Percentiles rank a stretch among this genome's conserved stretches.
phyloP scores from a whole-genome alignment of 805 yeast species.

The Wickerhamiella slavikovae region DNA sequence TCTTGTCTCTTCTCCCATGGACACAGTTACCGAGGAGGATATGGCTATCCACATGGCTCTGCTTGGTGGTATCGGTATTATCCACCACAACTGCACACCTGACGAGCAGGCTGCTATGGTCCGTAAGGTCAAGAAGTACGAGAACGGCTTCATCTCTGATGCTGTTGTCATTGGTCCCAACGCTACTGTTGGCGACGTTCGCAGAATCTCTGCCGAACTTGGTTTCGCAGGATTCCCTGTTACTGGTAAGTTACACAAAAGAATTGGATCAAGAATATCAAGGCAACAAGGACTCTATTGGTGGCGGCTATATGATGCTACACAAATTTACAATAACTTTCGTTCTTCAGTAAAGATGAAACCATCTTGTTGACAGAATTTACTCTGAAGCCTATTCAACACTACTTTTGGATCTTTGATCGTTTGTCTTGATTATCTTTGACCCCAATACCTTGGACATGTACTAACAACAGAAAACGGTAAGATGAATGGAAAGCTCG shows the following conservation, averaged over 20 bases:
- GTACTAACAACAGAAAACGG: slow-evolving; percentile 52
- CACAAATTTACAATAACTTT: slow-evolving; percentile 61
- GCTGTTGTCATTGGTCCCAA: slow-evolving; percentile 72
- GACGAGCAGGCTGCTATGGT: slow-evolving; percentile 99
- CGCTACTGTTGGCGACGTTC: slow-evolving; percentile 63
- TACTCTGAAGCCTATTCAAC: no score
- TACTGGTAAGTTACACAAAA: slow-evolving; percentile 66
- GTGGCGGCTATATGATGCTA: slow-evolving; percentile 15
- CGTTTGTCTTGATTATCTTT: slow-evolving; percentile 14
- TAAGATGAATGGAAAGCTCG: slow-evolving; percentile 63
- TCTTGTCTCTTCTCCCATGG: slow-evolving; percentile 97
- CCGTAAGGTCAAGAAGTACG: slow-evolving; percentile 84
- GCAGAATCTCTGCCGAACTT: slow-evolving; percentile 39
- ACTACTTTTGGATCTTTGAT: no score
- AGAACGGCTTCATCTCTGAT: slow-evolving; percentile 91
- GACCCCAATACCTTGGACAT: neutral
- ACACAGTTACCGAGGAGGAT: slow-evolving; percentile 89
- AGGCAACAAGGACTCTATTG: neutral
- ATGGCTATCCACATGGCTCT: slow-evolving; percentile 99
- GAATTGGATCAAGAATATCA: neutral
- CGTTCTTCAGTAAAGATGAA: slow-evolving; percentile 99
- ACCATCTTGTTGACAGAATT: slow-evolving; percentile 81
- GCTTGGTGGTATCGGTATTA: slow-evolving; percentile 95
- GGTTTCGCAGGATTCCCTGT: slow-evolving; percentile 98
- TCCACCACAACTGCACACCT: slow-evolving; percentile 90